Evolutionary conservation across 768 basidiomycete species (phyloP), one percentile per base, ranked within the genome.

Genomic region (Russula lepida): DNA sequence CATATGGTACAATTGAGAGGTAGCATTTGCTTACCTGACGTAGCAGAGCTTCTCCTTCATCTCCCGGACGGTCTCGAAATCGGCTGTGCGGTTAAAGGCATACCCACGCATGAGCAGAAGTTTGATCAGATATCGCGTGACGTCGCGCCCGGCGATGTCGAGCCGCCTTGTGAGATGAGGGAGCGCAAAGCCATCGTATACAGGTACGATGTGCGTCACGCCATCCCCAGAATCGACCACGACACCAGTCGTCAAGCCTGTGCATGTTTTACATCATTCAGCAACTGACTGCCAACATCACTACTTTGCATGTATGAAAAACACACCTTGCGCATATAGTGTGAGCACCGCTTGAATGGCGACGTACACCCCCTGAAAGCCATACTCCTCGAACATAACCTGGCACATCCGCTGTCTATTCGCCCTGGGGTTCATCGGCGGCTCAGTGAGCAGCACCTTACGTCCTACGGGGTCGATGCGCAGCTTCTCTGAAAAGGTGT

Each of bases 81-180:
- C 97, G 28, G 97, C 97, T 3, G 97, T 99, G 43, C 97, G 85
- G 76, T 99, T 98, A 82, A 99, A 98, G 1, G 97, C 97, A 73
- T 99, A 98, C n/a, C 97, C 97, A n/a, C 95, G 86, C 95, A 98
- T 98, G 68, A 98, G 84, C 35, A 99, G 79, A n/a, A 99, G 81
- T 76, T 98, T 99, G 83, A 99, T 99, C 74, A 99, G 79, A 75
- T 99, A 99, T 68, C 94, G 85, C 49, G 97, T 99, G 50, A 99
- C 97, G 72, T 99, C 97, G 66, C 97, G 85, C 21, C 97, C 97
- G 56, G 97, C 97, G 67, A 99, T 98, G 70, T 99, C 97, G 62
- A 99, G 79, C 64, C 97, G 87, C 41, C 88, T 84, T 2, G 93
- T 98, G 48, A 98, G 79, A 73, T 98, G 97, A 1, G 95, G 95